Evolutionary conservation across 2,329 filamentous ascomycete genomes (phyloP), one percentile per base, ranked within the genome.

Genomic region (Periconia digitata): DNA sequence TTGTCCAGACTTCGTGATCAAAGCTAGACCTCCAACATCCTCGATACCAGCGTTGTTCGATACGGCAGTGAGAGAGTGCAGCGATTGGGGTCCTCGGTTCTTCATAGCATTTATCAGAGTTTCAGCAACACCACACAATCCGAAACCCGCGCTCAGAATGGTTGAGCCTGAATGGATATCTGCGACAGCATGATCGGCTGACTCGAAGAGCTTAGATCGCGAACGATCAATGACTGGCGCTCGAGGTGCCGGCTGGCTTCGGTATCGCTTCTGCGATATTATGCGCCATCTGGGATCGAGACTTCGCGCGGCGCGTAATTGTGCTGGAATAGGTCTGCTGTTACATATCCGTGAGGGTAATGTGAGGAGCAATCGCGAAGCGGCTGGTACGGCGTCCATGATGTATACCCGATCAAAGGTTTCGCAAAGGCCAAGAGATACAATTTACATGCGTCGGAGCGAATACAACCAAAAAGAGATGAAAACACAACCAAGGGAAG

Each of bases 11-110:
- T 84, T 79, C 0, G 86, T 85, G 23, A 92, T 78, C 4, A 82
- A 79, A 2, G 87, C 83, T 22, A 92, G 74, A 0, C 89, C 89
- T 15, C 67, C 67, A 2, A 83, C 81, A 32, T 82, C 83, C 47
- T 87, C 84, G 6, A 84, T 78, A 21, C 89, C 89, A 15, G 88
- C 88, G 65, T 92, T 92, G 67, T 92, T 92, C 36, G 88, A 91
- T 1, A 92, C 85, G 13, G 86, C 88, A 0, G 87, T 91, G 20
- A 92, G 73, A 6, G 63, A 64, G 29, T 70, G 64, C 27, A 70
- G 47, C 17, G 63, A 64, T 20, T 68, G 41, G 6, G 59, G 38
- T 1, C 67, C 67, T 3, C 67, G 60, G 44, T 59, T 62, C 34
- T 59, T 47, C 41, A 72, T 64, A 10, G 69, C 69, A n/a, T 60